Percentiles rank a stretch among this genome's conserved stretches.
These are phyloP conservation scores for Diutina mesorugosa DNA, from an alignment of 1,139 yeast genomes.

Conservation along the genomic window DNA sequence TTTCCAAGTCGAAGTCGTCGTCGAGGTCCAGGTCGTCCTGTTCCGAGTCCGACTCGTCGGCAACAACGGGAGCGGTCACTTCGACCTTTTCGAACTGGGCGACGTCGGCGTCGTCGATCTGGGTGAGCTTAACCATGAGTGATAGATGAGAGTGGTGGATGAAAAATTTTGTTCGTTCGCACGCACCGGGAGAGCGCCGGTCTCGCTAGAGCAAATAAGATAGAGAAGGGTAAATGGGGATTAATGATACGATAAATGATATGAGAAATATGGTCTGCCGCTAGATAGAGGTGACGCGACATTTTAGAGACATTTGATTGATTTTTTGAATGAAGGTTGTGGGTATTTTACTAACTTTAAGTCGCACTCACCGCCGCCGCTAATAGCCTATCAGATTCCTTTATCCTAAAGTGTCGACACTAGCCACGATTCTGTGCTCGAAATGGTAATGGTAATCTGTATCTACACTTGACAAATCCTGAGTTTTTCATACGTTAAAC, in stretches of 20 bases:
- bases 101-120: slow-evolving; percentile 46
- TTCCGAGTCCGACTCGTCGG: slow-evolving; percentile 39
- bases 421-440: too few species aligned
- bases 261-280: neutral
- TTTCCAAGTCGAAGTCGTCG: slow-evolving; percentile 48
- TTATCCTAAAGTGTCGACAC: too few species aligned
- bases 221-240: neutral
- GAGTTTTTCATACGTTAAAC: too few species aligned
- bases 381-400: neutral
- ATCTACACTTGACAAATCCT: too few species aligned
- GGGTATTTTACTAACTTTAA: neutral
- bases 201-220: neutral
- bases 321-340: neutral
- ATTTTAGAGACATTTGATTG: neutral
- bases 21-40: slow-evolving; percentile 31
- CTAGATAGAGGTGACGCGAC: too few species aligned
- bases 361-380: neutral
- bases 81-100: slow-evolving; percentile 17
- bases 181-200: neutral
- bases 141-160: neutral
- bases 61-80: slow-evolving; percentile 10
- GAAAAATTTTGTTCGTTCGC: neutral
- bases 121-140: slow-evolving; percentile 61
- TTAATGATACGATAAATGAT: neutral
- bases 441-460: too few species aligned